Conservation (phyloP, 306 rosid species). For the Albizia julibrissin region DNA sequence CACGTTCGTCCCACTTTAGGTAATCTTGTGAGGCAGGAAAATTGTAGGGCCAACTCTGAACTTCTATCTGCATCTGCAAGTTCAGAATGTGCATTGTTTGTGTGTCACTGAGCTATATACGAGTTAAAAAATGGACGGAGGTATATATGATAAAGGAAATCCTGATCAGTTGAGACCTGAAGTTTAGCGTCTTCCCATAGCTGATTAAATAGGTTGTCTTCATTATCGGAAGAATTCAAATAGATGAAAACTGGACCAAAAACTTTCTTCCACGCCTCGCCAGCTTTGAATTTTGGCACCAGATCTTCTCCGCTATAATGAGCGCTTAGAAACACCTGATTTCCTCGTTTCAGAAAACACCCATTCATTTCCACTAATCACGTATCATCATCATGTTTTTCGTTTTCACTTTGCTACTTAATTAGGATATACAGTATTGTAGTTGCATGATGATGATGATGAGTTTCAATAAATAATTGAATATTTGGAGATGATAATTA, state of each 20-base stretch:
- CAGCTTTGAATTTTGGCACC: constrained; percentile 56
- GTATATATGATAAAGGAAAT: background rate
- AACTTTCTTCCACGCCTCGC: constrained; percentile 92
- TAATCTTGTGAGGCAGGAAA: constrained; percentile 78
- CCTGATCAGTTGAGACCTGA: constrained; percentile 51
- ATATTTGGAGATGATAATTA: background rate
- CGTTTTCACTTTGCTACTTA: background rate
- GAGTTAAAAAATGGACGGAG: background rate
- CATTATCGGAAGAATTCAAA: constrained; percentile 53
- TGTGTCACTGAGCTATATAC: background rate
- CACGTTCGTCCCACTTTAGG: constrained; percentile 60
- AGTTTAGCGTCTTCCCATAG: constrained; percentile 83
- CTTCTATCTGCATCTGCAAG: constrained; percentile 69
- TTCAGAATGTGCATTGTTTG: background rate
- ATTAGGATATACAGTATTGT: background rate
- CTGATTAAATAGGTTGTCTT: constrained; percentile 32
- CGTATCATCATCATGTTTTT: background rate
- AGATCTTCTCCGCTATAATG: constrained; percentile 87
- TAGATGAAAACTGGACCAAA: constrained; percentile 82
- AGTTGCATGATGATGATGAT: background rate
- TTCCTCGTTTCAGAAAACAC: background rate
- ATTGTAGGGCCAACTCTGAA: constrained; percentile 80
- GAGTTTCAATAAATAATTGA: background rate
- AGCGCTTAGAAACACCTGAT: constrained; percentile 83
- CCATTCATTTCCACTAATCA: too few species aligned